Base-by-base conservation (phyloP, 352 stramenopile species). In the Phytophthora macrochlamydospora region DNA sequence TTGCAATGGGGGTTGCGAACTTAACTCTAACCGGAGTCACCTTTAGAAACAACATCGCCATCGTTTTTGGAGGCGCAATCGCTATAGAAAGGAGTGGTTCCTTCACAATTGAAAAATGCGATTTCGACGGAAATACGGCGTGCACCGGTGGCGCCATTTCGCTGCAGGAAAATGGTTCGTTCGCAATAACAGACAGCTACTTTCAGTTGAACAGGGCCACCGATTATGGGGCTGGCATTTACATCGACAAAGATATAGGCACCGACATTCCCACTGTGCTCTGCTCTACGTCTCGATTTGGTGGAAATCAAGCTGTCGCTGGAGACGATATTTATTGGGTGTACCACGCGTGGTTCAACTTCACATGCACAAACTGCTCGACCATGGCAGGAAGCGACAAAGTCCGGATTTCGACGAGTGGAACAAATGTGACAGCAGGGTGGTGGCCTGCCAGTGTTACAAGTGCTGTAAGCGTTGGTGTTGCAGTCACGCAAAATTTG, bases 401-500 rank as follows among this genome's bases (percentile, higher is more conserved):
- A 1, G 18, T 79, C 2, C 35, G 32, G 3, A 62, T 83, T 2
- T 62, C 73, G 14, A 87, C 79, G 3, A 91, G 79, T 57, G 72
- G 82, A 1, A 74, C 68, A 12, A 46, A 13, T 6, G 75, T 91
- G 8, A 75, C 66, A 0, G 12, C 53, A 2, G 85, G 81, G 4
- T 91, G 81, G 81, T 91, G 85, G 85, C 85, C 85, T 3, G 7
- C 33, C 0, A 73, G 18, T n/a, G 83, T 90, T 2, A 91, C 77
- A 1, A 91, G 82, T 53, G 85, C 82, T 24, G 83, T 93, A 3
- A 79, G 71, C 29, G 33, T 91, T 18, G 73, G 75, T 2, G 40
- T 75, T 32, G 3, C 68, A 65, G 29, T 51, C 53, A 29, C 59
- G 52, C 13, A 56, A 24, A 24, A 24, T 24, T 24, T 44, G 9